These are phyloP conservation scores for Lactarius vividus DNA, from an alignment of 768 basidiomycete genomes.

Conservation along the genomic window DNA sequence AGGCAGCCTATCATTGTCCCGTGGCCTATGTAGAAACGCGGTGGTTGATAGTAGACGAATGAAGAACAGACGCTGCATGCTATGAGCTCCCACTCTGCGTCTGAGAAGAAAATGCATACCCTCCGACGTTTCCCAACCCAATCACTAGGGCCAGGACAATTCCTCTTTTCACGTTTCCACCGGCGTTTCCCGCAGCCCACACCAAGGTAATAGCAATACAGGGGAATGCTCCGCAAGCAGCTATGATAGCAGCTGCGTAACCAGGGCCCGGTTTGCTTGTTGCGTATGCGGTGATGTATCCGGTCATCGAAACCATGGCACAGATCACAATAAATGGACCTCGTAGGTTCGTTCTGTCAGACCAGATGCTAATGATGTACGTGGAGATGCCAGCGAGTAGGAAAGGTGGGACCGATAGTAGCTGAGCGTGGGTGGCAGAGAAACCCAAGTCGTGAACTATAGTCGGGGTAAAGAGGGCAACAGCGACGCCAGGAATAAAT, in stretches of 20 bases:
- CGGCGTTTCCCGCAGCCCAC: conserved; percentile 55
- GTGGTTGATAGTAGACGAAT: conserved; percentile 41
- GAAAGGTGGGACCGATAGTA: conserved; percentile 40
- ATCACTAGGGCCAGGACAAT: conserved; percentile 53
- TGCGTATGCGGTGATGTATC: conserved; percentile 49
- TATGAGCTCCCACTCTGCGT: conserved; percentile 14
- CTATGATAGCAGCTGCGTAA: conserved; percentile 49
- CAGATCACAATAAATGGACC: conserved; percentile 50
- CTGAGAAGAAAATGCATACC: conserved; percentile 37
- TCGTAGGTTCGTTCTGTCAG: conserved; percentile 39
- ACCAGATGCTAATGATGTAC: conserved; percentile 34
- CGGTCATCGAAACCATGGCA: conserved; percentile 45
- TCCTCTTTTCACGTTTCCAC: conserved; percentile 53
- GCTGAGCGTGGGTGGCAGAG: conserved; percentile 43
- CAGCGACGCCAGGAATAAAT: conserved; percentile 46
- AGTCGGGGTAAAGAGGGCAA: conserved; percentile 39
- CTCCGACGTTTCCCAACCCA: conserved; percentile 55
- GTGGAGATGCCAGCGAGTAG: conserved; percentile 34
- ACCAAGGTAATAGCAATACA: conserved; percentile 47
- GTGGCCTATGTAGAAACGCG: conserved; percentile 40
- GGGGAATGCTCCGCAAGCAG: conserved; percentile 53
- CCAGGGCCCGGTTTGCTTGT: conserved; percentile 33
- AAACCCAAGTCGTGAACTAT: conserved; percentile 43
- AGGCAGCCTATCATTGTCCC: conserved; percentile 40
- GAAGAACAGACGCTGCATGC: conserved; percentile 42